A percentile compares a stretch with the other conserved stretches of the same genome.
Evolutionary conservation across 1,139 yeast species (phyloP).

Genomic region (Kurtzmaniella quercitrusa): DNA sequence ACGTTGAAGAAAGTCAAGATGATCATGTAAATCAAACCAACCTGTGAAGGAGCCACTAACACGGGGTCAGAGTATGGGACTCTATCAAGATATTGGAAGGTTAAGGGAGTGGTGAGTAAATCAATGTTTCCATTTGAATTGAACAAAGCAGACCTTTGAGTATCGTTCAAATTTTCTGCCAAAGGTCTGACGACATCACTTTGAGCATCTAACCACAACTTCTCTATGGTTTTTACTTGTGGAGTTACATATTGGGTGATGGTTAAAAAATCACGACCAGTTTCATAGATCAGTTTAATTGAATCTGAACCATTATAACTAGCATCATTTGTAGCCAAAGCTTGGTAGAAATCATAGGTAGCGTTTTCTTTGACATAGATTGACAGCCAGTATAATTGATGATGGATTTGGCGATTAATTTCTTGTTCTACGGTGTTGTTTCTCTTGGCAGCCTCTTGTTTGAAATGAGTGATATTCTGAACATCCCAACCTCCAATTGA

Average conservation of each 20-base stretch:
- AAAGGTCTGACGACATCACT: slow-evolving; percentile 4
- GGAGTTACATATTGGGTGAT: slow-evolving; percentile 27
- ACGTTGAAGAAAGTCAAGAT: slow-evolving; percentile 60
- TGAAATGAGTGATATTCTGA: slow-evolving; percentile 13
- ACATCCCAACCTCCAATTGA: slow-evolving; percentile 19
- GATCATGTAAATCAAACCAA: slow-evolving; percentile 72
- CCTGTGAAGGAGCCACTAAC: slow-evolving; percentile 61
- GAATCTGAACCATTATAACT: slow-evolving; percentile 23
- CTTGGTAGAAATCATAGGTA: slow-evolving; percentile 24
- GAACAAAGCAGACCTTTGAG: slow-evolving; percentile 5
- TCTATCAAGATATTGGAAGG: slow-evolving; percentile 39
- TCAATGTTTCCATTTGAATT: slow-evolving; percentile 11
- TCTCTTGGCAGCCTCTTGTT: slow-evolving; percentile 14
- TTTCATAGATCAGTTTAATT: slow-evolving; percentile 29
- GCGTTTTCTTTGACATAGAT: slow-evolving; percentile 40
- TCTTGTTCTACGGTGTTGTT: slow-evolving; percentile 21
- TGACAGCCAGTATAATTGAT: slow-evolving; percentile 43
- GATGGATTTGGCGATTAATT: slow-evolving; percentile 34
- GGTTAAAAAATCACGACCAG: slow-evolving; percentile 36
- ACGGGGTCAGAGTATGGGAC: slow-evolving; percentile 49
- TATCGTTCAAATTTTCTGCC: slow-evolving; percentile 3
- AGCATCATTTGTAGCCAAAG: slow-evolving; percentile 22
- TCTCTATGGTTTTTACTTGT: slow-evolving; percentile 15
- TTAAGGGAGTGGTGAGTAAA: slow-evolving; percentile 31
- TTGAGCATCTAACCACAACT: slow-evolving; percentile 17